A percentile compares a stretch with the other conserved stretches of the same genome.
Evolutionary conservation across 192 early-diverging fungal species (phyloP).

Genomic region (Phlyctochytrium bullatum): DNA sequence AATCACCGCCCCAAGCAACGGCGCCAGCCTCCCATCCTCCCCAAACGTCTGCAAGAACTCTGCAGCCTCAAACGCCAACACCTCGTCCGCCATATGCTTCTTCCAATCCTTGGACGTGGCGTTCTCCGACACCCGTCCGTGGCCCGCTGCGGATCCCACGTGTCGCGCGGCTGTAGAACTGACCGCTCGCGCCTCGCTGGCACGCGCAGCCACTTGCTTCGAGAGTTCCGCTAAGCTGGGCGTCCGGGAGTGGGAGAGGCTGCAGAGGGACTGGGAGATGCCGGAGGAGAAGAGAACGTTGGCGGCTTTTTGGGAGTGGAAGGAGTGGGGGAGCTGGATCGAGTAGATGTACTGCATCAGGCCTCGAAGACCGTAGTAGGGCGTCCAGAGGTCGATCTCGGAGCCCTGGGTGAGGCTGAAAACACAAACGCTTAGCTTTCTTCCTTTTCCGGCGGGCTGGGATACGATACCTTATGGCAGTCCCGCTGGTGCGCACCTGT

Average conservation of each 20-base stretch:
- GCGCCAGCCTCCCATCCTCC: neutral
- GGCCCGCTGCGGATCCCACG: no score
- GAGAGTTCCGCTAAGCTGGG: neutral
- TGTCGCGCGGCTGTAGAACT: no score
- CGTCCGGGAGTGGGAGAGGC: neutral
- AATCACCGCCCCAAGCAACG: neutral
- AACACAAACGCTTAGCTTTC: no score
- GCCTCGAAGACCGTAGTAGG: neutral
- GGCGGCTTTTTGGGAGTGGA: neutral
- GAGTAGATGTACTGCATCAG: neutral
- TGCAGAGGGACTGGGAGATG: neutral
- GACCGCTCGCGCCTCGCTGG: neutral
- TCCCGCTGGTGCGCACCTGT: no score
- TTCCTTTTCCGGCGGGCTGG: no score
- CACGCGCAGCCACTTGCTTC: neutral
- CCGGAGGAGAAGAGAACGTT: neutral
- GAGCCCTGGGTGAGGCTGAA: conserved; percentile 1
- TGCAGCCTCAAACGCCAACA: no score
- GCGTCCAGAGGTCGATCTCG: conserved; percentile 3
- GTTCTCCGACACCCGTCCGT: no score
- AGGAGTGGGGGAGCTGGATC: neutral
- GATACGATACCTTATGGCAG: no score
- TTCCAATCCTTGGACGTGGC: no score
- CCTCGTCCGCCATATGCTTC: no score
- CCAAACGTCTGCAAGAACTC: neutral